phyloP scores from a whole-genome alignment of 768 basidiomycete species.

The Tylopilus sp. region DNA sequence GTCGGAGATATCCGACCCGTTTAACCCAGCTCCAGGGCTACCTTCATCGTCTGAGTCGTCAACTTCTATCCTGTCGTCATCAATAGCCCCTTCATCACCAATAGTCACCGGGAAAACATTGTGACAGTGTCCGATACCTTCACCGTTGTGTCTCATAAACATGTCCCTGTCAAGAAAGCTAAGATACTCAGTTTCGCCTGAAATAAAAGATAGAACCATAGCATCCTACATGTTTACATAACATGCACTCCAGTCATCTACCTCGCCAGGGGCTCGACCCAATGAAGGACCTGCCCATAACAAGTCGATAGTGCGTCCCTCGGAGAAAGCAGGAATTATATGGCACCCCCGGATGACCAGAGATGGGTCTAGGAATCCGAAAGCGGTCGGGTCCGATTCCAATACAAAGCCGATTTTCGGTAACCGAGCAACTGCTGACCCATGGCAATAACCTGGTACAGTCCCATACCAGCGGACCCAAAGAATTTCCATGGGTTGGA shows the following conservation, averaged over 20 bases:
- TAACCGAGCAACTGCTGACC: conserved; percentile 9
- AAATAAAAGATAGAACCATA: too few relatives aligned
- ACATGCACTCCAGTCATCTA: conserved; percentile 18
- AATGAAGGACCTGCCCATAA: not conserved
- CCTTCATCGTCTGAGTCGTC: too few relatives aligned
- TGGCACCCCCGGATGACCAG: conserved; percentile 31
- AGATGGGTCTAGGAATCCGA: too few relatives aligned
- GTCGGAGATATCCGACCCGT: too few relatives aligned
- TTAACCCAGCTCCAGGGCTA: too few relatives aligned
- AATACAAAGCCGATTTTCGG: conserved; percentile 23
- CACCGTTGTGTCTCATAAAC: conserved; percentile 18
- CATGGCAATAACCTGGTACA: conserved; percentile 3
- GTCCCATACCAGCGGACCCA: conserved; percentile 35
- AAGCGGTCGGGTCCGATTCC: conserved; percentile 8
- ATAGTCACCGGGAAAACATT: not conserved
- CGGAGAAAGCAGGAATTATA: conserved; percentile 33
- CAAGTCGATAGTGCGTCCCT: conserved; percentile 9
- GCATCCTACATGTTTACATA: conserved; percentile 28
- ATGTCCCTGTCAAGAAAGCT: conserved; percentile 6
- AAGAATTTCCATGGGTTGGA: conserved; percentile 26
- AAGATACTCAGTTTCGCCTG: not conserved
- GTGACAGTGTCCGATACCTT: conserved; percentile 28
- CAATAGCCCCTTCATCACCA: not conserved
- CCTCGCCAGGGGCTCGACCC: not conserved
- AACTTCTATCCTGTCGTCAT: not conserved